These are phyloP conservation scores for Sequoiadendron giganteum DNA, from an alignment of 75 land plant genomes.

Conservation along the genomic window DNA sequence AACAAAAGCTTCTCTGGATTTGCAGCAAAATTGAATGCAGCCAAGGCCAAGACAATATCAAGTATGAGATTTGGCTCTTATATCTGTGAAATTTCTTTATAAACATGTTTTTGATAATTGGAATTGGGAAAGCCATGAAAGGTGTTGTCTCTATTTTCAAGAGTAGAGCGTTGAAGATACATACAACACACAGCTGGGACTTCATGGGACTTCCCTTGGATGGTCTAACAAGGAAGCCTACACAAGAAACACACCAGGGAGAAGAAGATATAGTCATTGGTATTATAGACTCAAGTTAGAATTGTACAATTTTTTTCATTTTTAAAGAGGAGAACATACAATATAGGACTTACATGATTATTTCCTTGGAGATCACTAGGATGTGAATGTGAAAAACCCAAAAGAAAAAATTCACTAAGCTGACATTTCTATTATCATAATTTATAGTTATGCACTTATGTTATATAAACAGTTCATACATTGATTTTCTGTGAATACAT, in stretches of 20 bases:
- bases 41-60: constrained; percentile 41
- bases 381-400: too few species aligned
- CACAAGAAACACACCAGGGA: constrained; percentile 44
- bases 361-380: too few species aligned
- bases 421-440: too few species aligned
- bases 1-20: constrained; percentile 63
- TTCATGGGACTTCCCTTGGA: constrained; percentile 59
- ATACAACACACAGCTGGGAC: constrained; percentile 82
- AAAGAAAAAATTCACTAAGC: not conserved
- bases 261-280: constrained; percentile 46
- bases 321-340: too few species aligned
- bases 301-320: too few species aligned
- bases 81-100: not conserved
- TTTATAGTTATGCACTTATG: too few species aligned
- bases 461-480: too few species aligned
- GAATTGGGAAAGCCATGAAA: constrained; percentile 37
- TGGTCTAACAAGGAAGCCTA: constrained; percentile 2
- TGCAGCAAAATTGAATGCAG: constrained; percentile 57
- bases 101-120: not conserved
- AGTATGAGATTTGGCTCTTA: constrained; percentile 14
- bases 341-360: too few species aligned
- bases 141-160: constrained; percentile 62
- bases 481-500: too few species aligned
- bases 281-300: constrained; percentile 61
- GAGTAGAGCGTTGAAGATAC: constrained; percentile 33